These are phyloP conservation scores for Suillus decipiens DNA, from an alignment of 768 basidiomycete species.

Conservation along the genomic window DNA sequence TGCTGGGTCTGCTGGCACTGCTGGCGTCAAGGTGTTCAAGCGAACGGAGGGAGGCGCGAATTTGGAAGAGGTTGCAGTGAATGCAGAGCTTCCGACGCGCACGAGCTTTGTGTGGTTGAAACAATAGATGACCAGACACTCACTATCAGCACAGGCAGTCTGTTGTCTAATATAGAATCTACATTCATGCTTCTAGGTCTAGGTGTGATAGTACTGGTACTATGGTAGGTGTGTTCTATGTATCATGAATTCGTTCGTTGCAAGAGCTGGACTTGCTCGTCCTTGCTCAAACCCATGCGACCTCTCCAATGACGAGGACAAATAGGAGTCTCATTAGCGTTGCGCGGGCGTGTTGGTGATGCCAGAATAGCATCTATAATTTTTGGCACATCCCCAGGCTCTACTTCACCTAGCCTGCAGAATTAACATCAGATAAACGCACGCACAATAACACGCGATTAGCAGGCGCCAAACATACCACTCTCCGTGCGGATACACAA, in stretches of 20 bases:
- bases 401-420: constrained; percentile 63
- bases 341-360: constrained; percentile 31
- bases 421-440: neutral
- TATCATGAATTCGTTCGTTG: neutral
- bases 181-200: neutral
- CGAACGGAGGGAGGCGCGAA: constrained; percentile 55
- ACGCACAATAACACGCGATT: neutral
- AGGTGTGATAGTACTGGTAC: neutral
- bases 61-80: constrained; percentile 53
- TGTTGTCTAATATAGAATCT: neutral
- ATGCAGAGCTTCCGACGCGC: constrained; percentile 52
- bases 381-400: constrained; percentile 53
- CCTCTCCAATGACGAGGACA: constrained; percentile 65
- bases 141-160: neutral
- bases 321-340: constrained; percentile 34
- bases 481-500: constrained; percentile 72
- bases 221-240: neutral
- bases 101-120: constrained; percentile 50
- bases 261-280: constrained; percentile 51
- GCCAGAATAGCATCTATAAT: constrained; percentile 50
- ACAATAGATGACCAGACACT: neutral
- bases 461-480: constrained; percentile 46
- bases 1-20: constrained; percentile 51
- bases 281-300: constrained; percentile 64
- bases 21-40: constrained; percentile 58